These are phyloP conservation scores for Arthrobotrys conoides DNA, from an alignment of 2,329 filamentous ascomycete species.

Conservation along the genomic window DNA sequence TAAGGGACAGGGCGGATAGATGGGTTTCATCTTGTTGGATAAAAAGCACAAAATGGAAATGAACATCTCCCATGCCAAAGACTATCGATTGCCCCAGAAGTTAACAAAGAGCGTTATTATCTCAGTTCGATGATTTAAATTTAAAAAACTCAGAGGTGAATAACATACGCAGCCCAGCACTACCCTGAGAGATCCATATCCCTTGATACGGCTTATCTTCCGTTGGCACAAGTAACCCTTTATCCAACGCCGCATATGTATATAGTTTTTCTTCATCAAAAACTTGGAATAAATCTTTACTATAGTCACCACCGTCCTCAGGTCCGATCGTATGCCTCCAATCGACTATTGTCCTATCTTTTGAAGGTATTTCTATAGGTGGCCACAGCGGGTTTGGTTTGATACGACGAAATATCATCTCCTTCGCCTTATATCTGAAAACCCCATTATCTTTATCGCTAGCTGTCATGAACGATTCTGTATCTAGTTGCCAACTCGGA, in stretches of 20 bases:
- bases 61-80: not conserved
- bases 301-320: conserved; percentile 14
- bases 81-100: not conserved
- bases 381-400: conserved; percentile 18
- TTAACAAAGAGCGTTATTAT: not conserved
- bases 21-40: conserved; percentile 20
- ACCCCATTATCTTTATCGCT: conserved; percentile 3
- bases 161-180: not conserved
- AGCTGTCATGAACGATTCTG: conserved; percentile 16
- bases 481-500: conserved; percentile 5
- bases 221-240: not conserved
- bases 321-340: conserved; percentile 10
- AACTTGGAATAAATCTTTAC: conserved; percentile 23
- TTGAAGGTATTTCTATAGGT: conserved; percentile 16
- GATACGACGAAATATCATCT: conserved; percentile 9
- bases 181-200: conserved; percentile 20
- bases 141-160: too few species aligned
- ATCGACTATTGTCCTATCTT: conserved; percentile 23
- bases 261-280: conserved; percentile 26
- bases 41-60: conserved; percentile 21
- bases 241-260: conserved; percentile 18
- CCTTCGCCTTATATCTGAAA: conserved; percentile 14
- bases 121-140: not conserved
- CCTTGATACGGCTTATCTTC: conserved; percentile 13
- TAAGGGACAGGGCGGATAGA: conserved; percentile 6